Evolutionary conservation across 768 basidiomycete genomes (phyloP).

Genomic region (Podaxis rugospora): DNA sequence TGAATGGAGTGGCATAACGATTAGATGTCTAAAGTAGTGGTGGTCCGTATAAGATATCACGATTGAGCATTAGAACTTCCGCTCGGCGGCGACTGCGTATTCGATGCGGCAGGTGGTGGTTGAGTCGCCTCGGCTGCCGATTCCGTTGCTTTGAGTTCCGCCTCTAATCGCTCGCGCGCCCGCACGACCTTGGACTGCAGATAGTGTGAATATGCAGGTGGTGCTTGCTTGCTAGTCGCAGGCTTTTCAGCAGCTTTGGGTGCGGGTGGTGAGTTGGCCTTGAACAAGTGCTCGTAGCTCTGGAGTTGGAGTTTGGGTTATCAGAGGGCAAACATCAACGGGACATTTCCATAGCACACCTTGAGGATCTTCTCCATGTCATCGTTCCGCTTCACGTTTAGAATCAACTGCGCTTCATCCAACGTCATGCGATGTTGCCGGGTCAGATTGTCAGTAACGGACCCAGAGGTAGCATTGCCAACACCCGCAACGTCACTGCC

Average conservation of each 20-base stretch:
- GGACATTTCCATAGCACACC: conserved; percentile 36
- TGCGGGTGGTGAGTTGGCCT: conserved; percentile 76
- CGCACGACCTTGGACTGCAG: conserved; percentile 96
- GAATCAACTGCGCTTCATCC: conserved; percentile 90
- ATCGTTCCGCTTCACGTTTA: conserved; percentile 81
- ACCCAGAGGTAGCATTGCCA: conserved; percentile 69
- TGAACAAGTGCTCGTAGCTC: conserved; percentile 93
- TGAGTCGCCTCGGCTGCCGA: conserved; percentile 16
- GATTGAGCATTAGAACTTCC: not conserved
- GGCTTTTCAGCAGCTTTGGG: conserved; percentile 42
- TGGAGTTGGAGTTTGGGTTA: conserved; percentile 26
- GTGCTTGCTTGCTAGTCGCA: conserved; percentile 37
- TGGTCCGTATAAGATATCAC: not conserved
- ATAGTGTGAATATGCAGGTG: conserved; percentile 75
- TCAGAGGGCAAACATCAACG: not conserved
- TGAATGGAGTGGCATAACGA: conserved; percentile 7
- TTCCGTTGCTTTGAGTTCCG: conserved; percentile 50
- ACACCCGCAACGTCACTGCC: conserved; percentile 70
- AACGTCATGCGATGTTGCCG: conserved; percentile 88
- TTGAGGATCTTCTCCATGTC: conserved; percentile 64
- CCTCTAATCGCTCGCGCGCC: conserved; percentile 92
- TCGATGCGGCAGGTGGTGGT: conserved; percentile 14
- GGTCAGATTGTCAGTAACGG: conserved; percentile 75
- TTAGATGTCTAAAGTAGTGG: not conserved
- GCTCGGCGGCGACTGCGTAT: conserved; percentile 2